A percentile compares a stretch with the other conserved stretches of the same genome.
phyloP scores from a whole-genome alignment of 495 filamentous ascomycete genomes.

The Jackrogersella minutella region DNA sequence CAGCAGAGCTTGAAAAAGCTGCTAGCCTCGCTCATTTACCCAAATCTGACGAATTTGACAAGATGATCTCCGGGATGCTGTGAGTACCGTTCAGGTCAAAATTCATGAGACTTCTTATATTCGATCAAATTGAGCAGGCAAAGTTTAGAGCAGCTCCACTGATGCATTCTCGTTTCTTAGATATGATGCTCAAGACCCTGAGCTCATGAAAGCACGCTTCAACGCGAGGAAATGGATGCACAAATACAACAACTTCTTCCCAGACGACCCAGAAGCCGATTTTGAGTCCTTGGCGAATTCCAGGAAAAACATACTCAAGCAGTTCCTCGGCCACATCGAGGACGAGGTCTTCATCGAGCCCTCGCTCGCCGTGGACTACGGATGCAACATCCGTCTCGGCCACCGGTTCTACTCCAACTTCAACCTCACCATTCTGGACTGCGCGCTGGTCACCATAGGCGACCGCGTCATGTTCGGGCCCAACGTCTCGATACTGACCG shows the following conservation, averaged over 20 bases:
- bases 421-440: slow-evolving; percentile 80
- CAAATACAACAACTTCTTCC: slow-evolving; percentile 60
- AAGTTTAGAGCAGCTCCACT: not conserved
- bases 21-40: slow-evolving; percentile 51
- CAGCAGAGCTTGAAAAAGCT: slow-evolving; percentile 55
- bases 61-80: slow-evolving; percentile 66
- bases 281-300: slow-evolving; percentile 48
- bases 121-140: not conserved
- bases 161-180: not conserved
- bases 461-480: slow-evolving; percentile 82
- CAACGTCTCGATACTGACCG: slow-evolving; percentile 76
- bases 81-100: slow-evolving; percentile 34
- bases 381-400: slow-evolving; percentile 62
- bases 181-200: slow-evolving; percentile 55
- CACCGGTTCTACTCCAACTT: slow-evolving; percentile 76
- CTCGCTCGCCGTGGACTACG: slow-evolving; percentile 63
- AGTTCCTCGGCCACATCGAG: slow-evolving; percentile 56
- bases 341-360: slow-evolving; percentile 60
- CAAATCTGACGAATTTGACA: slow-evolving; percentile 61
- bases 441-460: slow-evolving; percentile 77
- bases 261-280: slow-evolving; percentile 46
- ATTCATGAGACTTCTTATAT: not conserved
- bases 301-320: slow-evolving; percentile 49
- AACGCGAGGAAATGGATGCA: slow-evolving; percentile 53
- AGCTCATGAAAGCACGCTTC: slow-evolving; percentile 55